Conservation (phyloP, 805 yeast species). For the Ogataea thermomethanolica region DNA sequence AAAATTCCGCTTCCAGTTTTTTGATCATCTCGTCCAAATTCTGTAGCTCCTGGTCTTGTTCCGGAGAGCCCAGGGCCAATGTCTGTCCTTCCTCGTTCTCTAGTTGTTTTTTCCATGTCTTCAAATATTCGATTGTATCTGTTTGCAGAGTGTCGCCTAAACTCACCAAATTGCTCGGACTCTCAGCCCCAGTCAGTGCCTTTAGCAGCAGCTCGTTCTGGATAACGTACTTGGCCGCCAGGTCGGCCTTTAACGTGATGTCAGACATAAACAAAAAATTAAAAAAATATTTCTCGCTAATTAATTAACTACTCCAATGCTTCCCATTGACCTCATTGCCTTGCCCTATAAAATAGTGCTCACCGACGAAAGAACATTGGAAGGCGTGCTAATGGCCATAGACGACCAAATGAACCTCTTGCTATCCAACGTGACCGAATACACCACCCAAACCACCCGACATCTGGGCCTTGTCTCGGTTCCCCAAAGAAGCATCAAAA, state of each 20-base stretch:
- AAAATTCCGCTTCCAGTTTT: conserved; percentile 21
- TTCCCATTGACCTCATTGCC: conserved; percentile 35
- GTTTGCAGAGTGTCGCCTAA: conserved; percentile 23
- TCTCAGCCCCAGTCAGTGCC: conserved; percentile 12
- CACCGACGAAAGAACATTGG: conserved; percentile 32
- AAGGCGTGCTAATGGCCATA: conserved; percentile 40
- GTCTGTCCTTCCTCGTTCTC: conserved; percentile 10
- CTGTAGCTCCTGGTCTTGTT: conserved; percentile 13
- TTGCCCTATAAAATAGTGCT: conserved; percentile 27
- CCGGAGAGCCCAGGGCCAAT: neutral
- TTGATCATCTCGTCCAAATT: conserved; percentile 14
- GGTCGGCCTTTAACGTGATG: conserved; percentile 32
- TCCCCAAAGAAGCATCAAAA: conserved; percentile 39
- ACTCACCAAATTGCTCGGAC: neutral
- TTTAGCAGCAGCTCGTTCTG: conserved; percentile 31
- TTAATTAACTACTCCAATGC: conserved; percentile 21
- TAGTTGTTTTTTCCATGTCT: conserved; percentile 15
- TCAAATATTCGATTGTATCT: conserved; percentile 17
- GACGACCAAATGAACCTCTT: conserved; percentile 43
- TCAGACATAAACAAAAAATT: conserved; percentile 17
- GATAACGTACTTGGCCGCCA: conserved; percentile 33
- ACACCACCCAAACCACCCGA: conserved; percentile 27
- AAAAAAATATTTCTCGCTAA: neutral
- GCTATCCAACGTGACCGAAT: conserved; percentile 38
- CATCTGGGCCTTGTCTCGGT: conserved; percentile 54